Evolutionary conservation across 345 rosid species (phyloP).

Genomic region (Pugionium dolabratum): DNA sequence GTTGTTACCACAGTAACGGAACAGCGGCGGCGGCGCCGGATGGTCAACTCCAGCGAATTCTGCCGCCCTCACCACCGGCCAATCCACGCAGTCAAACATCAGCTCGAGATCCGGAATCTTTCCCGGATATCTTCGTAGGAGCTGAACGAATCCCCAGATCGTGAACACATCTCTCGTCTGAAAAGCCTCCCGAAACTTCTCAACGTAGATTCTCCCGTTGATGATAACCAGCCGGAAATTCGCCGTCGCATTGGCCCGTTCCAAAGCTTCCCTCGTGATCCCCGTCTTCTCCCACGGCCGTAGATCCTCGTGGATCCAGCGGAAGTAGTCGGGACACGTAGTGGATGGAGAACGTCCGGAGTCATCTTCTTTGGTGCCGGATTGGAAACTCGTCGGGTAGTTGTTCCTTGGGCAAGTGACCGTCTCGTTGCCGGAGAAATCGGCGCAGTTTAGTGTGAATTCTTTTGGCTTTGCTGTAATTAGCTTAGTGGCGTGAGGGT

Average conservation of each 20-base stretch:
- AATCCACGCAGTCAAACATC: slow-evolving; percentile 82
- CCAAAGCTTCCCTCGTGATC: slow-evolving; percentile 64
- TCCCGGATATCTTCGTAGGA: slow-evolving; percentile 71
- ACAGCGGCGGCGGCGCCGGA: slow-evolving; percentile 60
- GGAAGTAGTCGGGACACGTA: slow-evolving; percentile 63
- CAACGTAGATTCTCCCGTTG: slow-evolving; percentile 64
- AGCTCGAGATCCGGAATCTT: slow-evolving; percentile 75
- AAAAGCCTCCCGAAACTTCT: slow-evolving; percentile 48
- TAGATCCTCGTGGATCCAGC: slow-evolving; percentile 79
- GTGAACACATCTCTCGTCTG: slow-evolving; percentile 86
- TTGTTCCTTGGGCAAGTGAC: slow-evolving; percentile 44
- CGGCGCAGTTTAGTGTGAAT: slow-evolving; percentile 29
- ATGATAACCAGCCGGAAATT: slow-evolving; percentile 60
- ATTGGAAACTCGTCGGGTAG: slow-evolving; percentile 40
- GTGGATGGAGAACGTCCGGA: slow-evolving; percentile 41
- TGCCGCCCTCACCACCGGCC: slow-evolving; percentile 56
- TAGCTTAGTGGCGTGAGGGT: slow-evolving; percentile 31
- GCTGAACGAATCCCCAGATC: slow-evolving; percentile 91
- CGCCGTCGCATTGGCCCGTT: slow-evolving; percentile 56
- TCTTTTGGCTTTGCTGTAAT: slow-evolving; percentile 31
- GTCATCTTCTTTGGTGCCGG: slow-evolving; percentile 38
- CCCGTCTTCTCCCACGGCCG: slow-evolving; percentile 62
- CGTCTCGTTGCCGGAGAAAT: slow-evolving; percentile 30
- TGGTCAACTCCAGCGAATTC: slow-evolving; percentile 44
- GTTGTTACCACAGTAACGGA: slow-evolving; percentile 68